phyloP scores from a whole-genome alignment of 345 rosid species.

The Rubroshorea leprosula region DNA sequence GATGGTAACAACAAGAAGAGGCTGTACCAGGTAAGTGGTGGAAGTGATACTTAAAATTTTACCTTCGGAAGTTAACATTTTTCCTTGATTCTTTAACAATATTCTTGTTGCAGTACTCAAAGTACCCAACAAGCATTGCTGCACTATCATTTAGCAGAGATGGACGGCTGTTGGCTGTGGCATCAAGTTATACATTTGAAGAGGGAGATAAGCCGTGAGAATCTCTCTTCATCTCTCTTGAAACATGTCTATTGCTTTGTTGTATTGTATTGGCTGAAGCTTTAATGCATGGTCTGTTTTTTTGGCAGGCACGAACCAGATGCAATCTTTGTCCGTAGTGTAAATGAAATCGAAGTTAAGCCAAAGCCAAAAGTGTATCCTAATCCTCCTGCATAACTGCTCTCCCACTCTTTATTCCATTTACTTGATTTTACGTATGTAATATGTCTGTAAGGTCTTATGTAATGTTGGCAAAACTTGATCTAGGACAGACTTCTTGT shows the following conservation, averaged over 20 bases:
- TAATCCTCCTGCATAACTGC: constrained; percentile 52
- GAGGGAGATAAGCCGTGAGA: constrained; percentile 94
- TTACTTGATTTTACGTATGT: not conserved
- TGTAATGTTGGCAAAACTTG: not conserved
- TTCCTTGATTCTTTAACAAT: constrained; percentile 2
- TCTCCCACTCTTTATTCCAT: not conserved
- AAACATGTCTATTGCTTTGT: not conserved
- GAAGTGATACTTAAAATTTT: not conserved
- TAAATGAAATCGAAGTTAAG: constrained; percentile 93
- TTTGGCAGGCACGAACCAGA: constrained; percentile 90
- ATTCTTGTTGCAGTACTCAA: constrained; percentile 62
- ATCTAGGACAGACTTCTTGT: not conserved
- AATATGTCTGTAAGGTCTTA: not conserved
- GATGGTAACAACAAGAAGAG: constrained; percentile 99
- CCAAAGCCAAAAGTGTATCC: constrained; percentile 88
- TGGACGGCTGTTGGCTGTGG: constrained; percentile 95
- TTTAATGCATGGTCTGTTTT: not conserved
- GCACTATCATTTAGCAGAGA: constrained; percentile 96
- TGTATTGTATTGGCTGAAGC: too few species aligned
- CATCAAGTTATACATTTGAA: constrained; percentile 94
- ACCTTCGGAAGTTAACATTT: not conserved
- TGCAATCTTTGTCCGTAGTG: constrained; percentile 73
- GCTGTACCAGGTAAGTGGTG: constrained; percentile 70
- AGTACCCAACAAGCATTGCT: constrained; percentile 84
- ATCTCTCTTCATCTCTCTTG: not conserved